Evolutionary conservation across 2,329 filamentous ascomycete genomes (phyloP).

Genomic region (Fusarium sterilihyphosum): DNA sequence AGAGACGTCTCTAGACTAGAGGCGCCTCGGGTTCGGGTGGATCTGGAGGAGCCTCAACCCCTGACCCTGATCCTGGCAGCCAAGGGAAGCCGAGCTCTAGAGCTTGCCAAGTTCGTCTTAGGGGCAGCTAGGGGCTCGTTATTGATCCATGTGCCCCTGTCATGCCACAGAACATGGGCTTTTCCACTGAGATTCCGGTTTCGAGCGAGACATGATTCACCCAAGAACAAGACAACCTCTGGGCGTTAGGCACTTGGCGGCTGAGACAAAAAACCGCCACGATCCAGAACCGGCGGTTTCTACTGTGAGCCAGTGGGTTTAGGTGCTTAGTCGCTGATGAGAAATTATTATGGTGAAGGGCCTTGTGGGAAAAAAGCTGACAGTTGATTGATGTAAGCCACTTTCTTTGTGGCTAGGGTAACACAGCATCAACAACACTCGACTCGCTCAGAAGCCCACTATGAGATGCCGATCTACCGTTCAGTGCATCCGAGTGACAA

Average conservation of each 20-base stretch:
- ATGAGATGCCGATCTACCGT: neutral
- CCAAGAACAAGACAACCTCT: neutral
- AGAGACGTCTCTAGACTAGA: neutral
- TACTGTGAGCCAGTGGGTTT: neutral
- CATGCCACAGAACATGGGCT: neutral
- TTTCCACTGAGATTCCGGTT: conserved; percentile 17
- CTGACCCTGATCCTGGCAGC: conserved; percentile 25
- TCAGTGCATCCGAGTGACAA: neutral
- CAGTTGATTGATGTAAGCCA: conserved; percentile 3
- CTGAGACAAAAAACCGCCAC: conserved; percentile 31
- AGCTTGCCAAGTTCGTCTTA: conserved; percentile 31
- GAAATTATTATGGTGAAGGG: neutral
- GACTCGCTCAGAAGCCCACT: neutral
- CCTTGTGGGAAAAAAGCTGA: conserved; percentile 6
- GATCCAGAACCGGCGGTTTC: conserved; percentile 22
- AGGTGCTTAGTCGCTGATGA: neutral
- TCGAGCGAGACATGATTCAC: conserved; percentile 22
- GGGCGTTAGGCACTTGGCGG: conserved; percentile 3
- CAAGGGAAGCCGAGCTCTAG: conserved; percentile 17
- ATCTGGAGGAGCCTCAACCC: conserved; percentile 32
- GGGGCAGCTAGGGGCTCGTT: neutral
- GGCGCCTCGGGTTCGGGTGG: conserved; percentile 36
- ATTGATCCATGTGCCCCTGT: conserved; percentile 22
- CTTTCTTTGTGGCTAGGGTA: conserved; percentile 1
- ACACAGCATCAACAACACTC: neutral